Base-by-base conservation (phyloP, 2,329 filamentous ascomycete genomes). In the Ascochyta fabae region DNA sequence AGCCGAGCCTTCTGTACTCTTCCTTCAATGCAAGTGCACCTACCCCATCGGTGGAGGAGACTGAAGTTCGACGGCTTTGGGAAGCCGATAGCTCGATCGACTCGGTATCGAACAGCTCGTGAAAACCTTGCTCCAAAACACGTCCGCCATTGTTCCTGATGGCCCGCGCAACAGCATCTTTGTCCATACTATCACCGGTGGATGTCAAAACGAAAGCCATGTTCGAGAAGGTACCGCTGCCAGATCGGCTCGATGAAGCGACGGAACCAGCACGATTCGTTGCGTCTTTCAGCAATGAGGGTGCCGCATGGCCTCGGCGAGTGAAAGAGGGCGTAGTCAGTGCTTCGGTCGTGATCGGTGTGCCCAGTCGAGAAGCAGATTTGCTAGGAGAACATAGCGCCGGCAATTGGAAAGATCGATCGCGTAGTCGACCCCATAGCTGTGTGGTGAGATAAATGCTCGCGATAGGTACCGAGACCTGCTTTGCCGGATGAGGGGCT, bases 161-260 rank as follows among this genome's bases (percentile, higher is more conserved):
- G 44, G 85, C 78, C 1, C 79, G 80, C 31, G 84, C 84, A 2
- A 95, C 73, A 43, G 78, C 69, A 61, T 85, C 67, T 72, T 86
- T 85, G 16, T 86, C 82, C 8, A 77, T 77, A 15, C 81, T 82
- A 1, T 84, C 81, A 2, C 64, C 65, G 4, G 80, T 78, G 59
- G 92, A 91, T 0, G 92, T 94, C 10, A 96, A 84, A 0, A 92
- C 92, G 75, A 98, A 97, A 0, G 86, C 86, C 92, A 97, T 96
- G 38, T 88, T 86, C 1, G 83, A 77, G 67, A 98, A 96, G 0
- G 96, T 60, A 3, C 79, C 78, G 16, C 66, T 70, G 16, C 64
- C 68, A 41, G 63, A 62, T 41, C 60, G 63, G 48, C 33, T 42
- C 9, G 65, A 64, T 3, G 72, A 72, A 7, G 68, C 64, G 6